Evolutionary conservation across 257 asterid species (phyloP).

Genomic region (Asclepias syriaca): DNA sequence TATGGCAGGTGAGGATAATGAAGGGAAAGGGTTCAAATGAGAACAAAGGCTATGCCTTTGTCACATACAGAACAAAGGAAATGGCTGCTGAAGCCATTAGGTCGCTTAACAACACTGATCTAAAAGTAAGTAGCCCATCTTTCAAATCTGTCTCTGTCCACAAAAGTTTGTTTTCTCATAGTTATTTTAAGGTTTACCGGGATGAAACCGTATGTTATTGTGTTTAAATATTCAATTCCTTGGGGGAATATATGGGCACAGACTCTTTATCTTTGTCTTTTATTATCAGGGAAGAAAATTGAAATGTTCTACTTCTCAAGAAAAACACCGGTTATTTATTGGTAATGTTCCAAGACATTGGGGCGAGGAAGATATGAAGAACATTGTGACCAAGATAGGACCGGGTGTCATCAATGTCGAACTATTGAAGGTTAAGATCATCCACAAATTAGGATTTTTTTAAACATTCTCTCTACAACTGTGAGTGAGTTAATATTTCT

Average conservation of each 20-base stretch:
- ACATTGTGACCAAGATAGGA: constrained; percentile 64
- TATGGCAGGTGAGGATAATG: constrained; percentile 85
- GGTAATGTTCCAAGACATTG: constrained; percentile 88
- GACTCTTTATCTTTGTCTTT: constrained; percentile 3
- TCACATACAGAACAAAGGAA: constrained; percentile 79
- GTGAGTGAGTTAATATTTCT: not conserved
- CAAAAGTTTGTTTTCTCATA: not conserved
- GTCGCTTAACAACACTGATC: constrained; percentile 69
- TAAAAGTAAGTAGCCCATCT: constrained; percentile 45
- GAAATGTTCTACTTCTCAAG: constrained; percentile 91
- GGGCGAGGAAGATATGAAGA: constrained; percentile 80
- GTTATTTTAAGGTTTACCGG: not conserved
- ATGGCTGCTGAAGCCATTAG: constrained; percentile 84
- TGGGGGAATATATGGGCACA: not conserved
- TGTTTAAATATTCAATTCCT: not conserved
- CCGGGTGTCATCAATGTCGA: constrained; percentile 85
- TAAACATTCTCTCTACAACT: not conserved
- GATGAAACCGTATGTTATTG: not conserved
- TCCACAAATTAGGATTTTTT: not conserved
- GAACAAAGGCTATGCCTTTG: constrained; percentile 93
- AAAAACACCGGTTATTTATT: constrained; percentile 77
- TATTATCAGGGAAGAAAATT: constrained; percentile 66
- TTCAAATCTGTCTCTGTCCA: constrained; percentile 1
- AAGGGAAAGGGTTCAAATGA: constrained; percentile 79
- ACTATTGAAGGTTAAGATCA: constrained; percentile 60